Percentiles rank a stretch among this genome's conserved stretches.
phyloP scores from a whole-genome alignment of 169 alveolate genomes.

The Ichthyophthirius multifiliis region DNA sequence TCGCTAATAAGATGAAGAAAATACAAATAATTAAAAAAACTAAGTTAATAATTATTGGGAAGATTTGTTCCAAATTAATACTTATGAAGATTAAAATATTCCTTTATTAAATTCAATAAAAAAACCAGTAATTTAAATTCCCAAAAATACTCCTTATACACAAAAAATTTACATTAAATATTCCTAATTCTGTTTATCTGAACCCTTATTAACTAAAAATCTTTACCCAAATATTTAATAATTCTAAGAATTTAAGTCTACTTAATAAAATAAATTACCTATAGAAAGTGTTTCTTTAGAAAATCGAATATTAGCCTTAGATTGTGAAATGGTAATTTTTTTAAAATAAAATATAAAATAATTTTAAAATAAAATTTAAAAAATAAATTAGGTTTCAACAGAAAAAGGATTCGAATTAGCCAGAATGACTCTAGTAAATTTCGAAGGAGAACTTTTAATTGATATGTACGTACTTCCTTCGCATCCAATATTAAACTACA shows the following conservation, averaged over 20 bases:
- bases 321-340: conserved; percentile 35
- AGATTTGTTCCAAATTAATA: neutral
- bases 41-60: conserved; percentile 40
- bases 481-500: conserved; percentile 40
- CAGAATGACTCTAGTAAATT: conserved; percentile 49
- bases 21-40: neutral
- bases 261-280: neutral
- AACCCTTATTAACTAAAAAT: neutral
- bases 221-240: conserved; percentile 9
- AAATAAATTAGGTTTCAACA: conserved; percentile 4
- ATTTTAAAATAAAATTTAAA: neutral
- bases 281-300: neutral
- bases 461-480: conserved; percentile 47
- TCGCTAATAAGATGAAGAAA: too few species aligned
- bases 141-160: neutral
- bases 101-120: conserved; percentile 5
- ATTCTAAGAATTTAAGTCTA: neutral
- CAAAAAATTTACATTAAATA: neutral
- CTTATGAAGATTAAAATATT: conserved; percentile 9
- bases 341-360: neutral
- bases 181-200: neutral
- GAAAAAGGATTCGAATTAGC: conserved; percentile 40
- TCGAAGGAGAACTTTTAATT: conserved; percentile 40
- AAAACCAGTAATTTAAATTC: neutral
- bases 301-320: conserved; percentile 17